Percentiles rank a stretch among this genome's conserved stretches.
Conservation (phyloP, 2,329 filamentous ascomycete genomes). For the Tolypocladium ophioglossoides region DNA sequence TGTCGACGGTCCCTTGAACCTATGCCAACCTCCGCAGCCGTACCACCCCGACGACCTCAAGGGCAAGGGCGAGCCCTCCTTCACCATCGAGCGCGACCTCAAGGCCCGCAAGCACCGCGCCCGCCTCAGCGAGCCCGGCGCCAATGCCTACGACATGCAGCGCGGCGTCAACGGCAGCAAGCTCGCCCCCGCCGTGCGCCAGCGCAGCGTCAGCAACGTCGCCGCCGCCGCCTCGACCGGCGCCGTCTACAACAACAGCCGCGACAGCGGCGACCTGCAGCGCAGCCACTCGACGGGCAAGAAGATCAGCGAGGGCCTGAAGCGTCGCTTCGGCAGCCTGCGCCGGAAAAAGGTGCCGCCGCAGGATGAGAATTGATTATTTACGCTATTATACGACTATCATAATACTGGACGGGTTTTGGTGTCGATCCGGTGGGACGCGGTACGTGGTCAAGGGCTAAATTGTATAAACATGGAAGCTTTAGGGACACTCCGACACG, state of each 20-base stretch:
- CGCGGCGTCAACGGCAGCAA: conserved; percentile 14
- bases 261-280: conserved; percentile 13
- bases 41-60: conserved; percentile 72
- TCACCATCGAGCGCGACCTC: conserved; percentile 55
- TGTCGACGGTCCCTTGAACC: no score
- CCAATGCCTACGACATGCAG: conserved; percentile 39
- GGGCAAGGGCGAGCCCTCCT: conserved; percentile 72
- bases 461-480: not conserved
- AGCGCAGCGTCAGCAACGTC: conserved; percentile 34
- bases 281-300: conserved; percentile 33
- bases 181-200: conserved; percentile 16
- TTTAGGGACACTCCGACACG: no score
- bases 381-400: not conserved
- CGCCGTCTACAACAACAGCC: conserved; percentile 9
- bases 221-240: conserved; percentile 12
- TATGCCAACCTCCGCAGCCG: conserved; percentile 27
- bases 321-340: conserved; percentile 42
- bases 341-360: conserved; percentile 28
- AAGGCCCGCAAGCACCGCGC: conserved; percentile 42
- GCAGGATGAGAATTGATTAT: conserved; percentile 7
- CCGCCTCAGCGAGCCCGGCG: conserved; percentile 12
- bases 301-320: conserved; percentile 38
- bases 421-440: not conserved
- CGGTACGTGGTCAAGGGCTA: not conserved
- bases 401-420: not conserved